Base-by-base conservation (phyloP, 331 rosid species). In the Acacia pycnantha region DNA sequence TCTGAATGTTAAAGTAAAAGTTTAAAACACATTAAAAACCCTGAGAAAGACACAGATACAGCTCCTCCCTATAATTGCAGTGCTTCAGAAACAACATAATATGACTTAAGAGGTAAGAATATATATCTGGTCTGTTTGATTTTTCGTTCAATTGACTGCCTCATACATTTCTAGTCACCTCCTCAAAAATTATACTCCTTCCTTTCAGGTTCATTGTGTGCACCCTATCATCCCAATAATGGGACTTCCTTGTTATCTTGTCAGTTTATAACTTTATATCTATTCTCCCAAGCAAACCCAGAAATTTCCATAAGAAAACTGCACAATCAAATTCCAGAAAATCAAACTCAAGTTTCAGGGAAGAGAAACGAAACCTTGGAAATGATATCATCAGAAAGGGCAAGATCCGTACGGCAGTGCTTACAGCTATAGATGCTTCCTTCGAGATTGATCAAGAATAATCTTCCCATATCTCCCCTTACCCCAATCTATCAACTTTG, bases 361-460 rank as follows among this genome's bases (percentile, higher is more conserved):
- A 53, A 65, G 33, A 50, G 65, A 74, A 51, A 61, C 13, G 18
- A 26, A 71, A 94, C 98, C 98, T 58, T 90, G 11, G 98, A 89
- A 65, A 92, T 41, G 58, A 89, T 85, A 76, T 94, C 89, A 31
- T 88, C 90, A 15, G 50, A 80, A 79, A 87, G 91, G 43, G 92
- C 92, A 74, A 92, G 87, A 83, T 86, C 91, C 44, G 97, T 90
- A 11, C 41, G 43, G 83, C 97, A 90, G 77, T 87, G 82, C 83
- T 89, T 89, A 92, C 98, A 94, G 79, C 91, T 82, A 77, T 90
- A 94, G 70, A 87, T 2, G 77, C 59, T 67, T 82, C 95, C 97
- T 85, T 90, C 95, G 51, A 94, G 92, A 82, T 54, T 50, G 86
- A 88, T 85, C 80, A 86, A 41, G 79, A 94, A 90, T 12, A 86